phyloP scores from a whole-genome alignment of 495 filamentous ascomycete species.

The Daldinia caldariorum region DNA sequence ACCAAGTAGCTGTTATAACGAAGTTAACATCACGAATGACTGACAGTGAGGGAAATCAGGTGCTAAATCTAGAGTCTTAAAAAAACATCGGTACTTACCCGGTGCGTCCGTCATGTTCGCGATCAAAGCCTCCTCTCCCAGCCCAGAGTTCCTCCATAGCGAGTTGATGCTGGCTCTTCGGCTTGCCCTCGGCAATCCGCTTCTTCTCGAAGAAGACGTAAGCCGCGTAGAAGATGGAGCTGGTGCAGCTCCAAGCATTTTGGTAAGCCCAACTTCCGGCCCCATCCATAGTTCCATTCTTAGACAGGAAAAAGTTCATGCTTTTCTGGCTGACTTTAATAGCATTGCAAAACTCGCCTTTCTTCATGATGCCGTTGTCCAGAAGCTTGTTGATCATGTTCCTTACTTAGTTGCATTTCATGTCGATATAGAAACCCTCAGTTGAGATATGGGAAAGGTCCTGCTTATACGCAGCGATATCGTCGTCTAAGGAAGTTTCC shows the following conservation, averaged over 20 bases:
- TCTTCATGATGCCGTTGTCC: conserved; percentile 58
- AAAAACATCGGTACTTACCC: background rate
- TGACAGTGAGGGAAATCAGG: background rate
- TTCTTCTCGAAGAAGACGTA: conserved; percentile 72
- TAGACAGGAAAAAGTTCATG: conserved; percentile 52
- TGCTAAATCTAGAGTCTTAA: background rate
- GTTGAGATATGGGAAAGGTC: conserved; percentile 37
- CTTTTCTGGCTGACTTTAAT: conserved; percentile 50
- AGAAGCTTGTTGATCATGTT: conserved; percentile 56
- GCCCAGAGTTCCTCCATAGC: conserved; percentile 59
- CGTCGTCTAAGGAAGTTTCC: conserved; percentile 27
- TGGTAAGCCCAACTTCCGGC: conserved; percentile 37
- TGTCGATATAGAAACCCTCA: conserved; percentile 39
- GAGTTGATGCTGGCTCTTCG: conserved; percentile 62
- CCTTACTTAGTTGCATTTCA: conserved; percentile 54
- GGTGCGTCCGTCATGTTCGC: conserved; percentile 14
- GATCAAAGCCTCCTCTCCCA: conserved; percentile 31
- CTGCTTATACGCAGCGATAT: conserved; percentile 34
- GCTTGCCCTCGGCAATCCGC: conserved; percentile 63
- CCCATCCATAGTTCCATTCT: conserved; percentile 51
- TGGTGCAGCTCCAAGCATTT: conserved; percentile 55
- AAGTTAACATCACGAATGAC: background rate
- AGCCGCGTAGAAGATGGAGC: conserved; percentile 58
- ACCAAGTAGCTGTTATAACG: background rate
- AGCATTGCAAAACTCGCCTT: conserved; percentile 55